phyloP scores from a whole-genome alignment of 2,329 filamentous ascomycete genomes.

The Talaromyces sp. region DNA sequence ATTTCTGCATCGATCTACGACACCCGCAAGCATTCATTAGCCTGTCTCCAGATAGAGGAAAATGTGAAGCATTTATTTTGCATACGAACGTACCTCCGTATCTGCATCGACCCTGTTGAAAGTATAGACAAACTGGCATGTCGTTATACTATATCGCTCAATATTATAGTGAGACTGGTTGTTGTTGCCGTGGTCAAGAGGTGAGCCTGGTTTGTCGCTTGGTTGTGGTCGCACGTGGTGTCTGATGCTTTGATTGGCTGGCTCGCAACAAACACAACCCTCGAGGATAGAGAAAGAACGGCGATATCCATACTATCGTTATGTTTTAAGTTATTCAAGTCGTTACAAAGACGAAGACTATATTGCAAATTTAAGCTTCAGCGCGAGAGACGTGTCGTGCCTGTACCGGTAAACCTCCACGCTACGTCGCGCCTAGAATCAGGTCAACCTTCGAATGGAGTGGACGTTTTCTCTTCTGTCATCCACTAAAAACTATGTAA shows the following conservation, averaged over 20 bases:
- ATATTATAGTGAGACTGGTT: neutral
- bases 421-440: neutral
- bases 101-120: conserved; percentile 63
- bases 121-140: conserved; percentile 62
- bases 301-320: neutral
- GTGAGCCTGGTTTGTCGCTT: neutral
- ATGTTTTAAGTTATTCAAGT: neutral
- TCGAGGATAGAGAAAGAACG: neutral
- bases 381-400: neutral
- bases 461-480: neutral
- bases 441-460: neutral
- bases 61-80: neutral
- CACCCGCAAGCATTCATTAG: neutral
- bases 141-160: neutral
- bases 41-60: neutral
- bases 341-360: neutral
- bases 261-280: neutral
- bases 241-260: conserved; percentile 3
- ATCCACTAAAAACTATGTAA: neutral
- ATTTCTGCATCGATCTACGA: conserved; percentile 57
- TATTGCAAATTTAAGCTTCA: neutral
- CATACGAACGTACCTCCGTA: conserved; percentile 55
- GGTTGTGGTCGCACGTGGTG: neutral
- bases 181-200: neutral
- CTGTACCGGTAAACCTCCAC: neutral